Conservation (phyloP, 2,329 filamentous ascomycete genomes). For the Neoarthrinium moseri region DNA sequence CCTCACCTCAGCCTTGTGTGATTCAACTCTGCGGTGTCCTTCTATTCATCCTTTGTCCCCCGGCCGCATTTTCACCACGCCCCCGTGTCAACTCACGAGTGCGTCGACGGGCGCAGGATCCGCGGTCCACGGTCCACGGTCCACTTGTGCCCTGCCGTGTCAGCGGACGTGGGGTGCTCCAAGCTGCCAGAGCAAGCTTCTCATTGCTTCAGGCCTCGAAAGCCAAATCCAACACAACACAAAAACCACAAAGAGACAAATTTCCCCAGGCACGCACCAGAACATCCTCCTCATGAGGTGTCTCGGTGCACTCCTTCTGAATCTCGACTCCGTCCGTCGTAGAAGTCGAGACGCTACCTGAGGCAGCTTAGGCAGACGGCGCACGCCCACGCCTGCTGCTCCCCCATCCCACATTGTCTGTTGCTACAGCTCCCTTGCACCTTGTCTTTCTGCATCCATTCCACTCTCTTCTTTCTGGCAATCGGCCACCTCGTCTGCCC, state of each 20-base stretch:
- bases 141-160: background rate
- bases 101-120: background rate
- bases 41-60: background rate
- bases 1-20: background rate
- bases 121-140: constrained; percentile 1
- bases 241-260: background rate
- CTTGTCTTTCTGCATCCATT: background rate
- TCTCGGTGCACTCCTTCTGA: background rate
- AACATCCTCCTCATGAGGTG: background rate
- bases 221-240: background rate
- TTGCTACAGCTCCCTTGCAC: background rate
- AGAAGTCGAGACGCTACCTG: background rate
- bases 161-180: constrained; percentile 7
- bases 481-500: background rate
- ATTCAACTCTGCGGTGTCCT: background rate
- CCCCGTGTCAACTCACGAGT: background rate
- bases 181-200: constrained; percentile 1
- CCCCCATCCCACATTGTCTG: background rate
- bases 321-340: constrained; percentile 4
- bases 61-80: background rate
- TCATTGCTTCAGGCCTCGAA: constrained; percentile 5
- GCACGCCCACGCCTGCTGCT: background rate
- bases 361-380: background rate
- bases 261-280: constrained; percentile 6
- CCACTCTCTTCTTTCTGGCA: background rate